Percentiles rank a stretch among this genome's conserved stretches.
Evolutionary conservation across 2,329 filamentous ascomycete species (phyloP).

Genomic region (Mollisiaceae sp.): DNA sequence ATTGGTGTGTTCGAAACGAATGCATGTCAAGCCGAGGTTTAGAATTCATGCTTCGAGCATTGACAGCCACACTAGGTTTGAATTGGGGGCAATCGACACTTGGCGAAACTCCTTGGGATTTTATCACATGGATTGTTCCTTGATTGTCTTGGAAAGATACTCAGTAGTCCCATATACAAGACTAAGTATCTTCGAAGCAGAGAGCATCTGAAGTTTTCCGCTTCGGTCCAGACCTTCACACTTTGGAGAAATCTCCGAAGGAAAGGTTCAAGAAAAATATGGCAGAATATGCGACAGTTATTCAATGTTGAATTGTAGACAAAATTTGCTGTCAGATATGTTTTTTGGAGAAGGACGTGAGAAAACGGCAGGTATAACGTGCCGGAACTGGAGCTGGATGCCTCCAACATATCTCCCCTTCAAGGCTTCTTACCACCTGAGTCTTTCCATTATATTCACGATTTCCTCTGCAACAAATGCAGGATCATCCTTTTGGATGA

Average conservation of each 20-base stretch:
- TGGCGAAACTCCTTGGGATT: no score
- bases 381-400: neutral
- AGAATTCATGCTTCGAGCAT: neutral
- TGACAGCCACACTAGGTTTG: neutral
- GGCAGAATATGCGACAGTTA: neutral
- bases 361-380: neutral
- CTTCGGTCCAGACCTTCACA: no score
- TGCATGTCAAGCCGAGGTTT: neutral
- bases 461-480: slow-evolving; percentile 42
- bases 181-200: no score
- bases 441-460: slow-evolving; percentile 45
- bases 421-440: slow-evolving; percentile 25
- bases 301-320: neutral
- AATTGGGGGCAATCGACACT: neutral
- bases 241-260: no score
- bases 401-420: neutral
- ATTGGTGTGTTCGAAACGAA: neutral
- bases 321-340: no score
- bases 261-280: no score
- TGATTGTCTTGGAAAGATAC: no score
- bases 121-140: no score
- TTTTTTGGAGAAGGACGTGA: neutral
- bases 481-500: slow-evolving; percentile 42
- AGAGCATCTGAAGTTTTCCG: neutral
- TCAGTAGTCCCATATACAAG: no score